Evolutionary conservation across 257 asterid genomes (phyloP).

Genomic region (Thymus mandschuricus): DNA sequence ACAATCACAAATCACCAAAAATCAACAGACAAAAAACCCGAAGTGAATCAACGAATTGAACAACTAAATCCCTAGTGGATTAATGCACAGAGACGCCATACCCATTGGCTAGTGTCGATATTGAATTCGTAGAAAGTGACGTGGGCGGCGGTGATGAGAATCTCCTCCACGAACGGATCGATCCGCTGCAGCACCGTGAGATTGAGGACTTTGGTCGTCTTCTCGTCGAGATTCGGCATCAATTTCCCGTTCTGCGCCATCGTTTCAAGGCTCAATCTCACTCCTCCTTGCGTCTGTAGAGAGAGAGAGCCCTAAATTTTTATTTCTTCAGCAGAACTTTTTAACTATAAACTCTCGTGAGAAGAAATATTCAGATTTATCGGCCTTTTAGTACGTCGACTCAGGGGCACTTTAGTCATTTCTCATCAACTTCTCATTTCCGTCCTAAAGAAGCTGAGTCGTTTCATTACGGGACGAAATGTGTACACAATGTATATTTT

Average conservation of each 20-base stretch:
- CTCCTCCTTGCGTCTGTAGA: conserved; percentile 30
- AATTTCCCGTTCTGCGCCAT: conserved; percentile 66
- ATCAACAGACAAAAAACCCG: conserved; percentile 16
- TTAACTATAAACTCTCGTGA: conserved; percentile 14
- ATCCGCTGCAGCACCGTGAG: conserved; percentile 87
- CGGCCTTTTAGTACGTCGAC: background rate
- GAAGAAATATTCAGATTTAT: background rate
- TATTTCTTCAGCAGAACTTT: conserved; percentile 21
- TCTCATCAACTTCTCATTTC: no score
- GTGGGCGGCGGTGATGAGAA: conserved; percentile 93
- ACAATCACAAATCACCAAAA: conserved; percentile 18
- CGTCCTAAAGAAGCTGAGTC: no score
- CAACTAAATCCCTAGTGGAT: background rate
- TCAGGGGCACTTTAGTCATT: conserved; percentile 5
- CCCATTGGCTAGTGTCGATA: conserved; percentile 84
- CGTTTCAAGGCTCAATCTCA: conserved; percentile 33
- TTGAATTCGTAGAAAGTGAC: conserved; percentile 94
- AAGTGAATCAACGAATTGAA: conserved; percentile 13
- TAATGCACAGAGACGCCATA: conserved; percentile 29
- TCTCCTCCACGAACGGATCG: conserved; percentile 89
- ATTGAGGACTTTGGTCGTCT: conserved; percentile 80
- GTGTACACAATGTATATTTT: no score
- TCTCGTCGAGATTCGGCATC: conserved; percentile 92
- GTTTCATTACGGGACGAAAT: no score
- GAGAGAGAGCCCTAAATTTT: conserved; percentile 40